Base-by-base conservation (phyloP, 768 basidiomycete species). In the Russula ochroleuca region DNA sequence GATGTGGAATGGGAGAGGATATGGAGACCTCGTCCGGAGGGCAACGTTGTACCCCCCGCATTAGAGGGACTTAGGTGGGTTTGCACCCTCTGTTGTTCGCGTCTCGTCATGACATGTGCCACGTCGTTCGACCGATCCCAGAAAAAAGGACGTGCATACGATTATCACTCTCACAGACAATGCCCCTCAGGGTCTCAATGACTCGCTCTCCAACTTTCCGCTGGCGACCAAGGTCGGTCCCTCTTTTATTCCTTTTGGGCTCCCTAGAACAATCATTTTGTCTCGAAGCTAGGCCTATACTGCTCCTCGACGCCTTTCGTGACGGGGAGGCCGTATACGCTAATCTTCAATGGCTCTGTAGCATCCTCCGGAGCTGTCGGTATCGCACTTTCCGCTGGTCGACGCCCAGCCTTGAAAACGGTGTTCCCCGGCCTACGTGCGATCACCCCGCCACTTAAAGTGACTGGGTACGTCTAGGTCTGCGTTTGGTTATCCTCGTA, bases 291-390 rank as follows among this genome's bases (percentile, higher is more conserved):
- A 57, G 88, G 89, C 5, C 78, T 92, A 21, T 72, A 87, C 23
- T 86, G 85, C 0, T 78, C 89, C 0, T 86, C 89, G 2, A 92
- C 91, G 2, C 89, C 90, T 0, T 92, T 92, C 71, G 75, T 90
- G 6, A 92, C 88, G 1, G 91, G 90, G 15, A 76, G 86, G 21
- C 85, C 86, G 0, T 82, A 86, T 33, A 92, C 90, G 0, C 75
- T 92, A 11, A 84, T 91, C 63, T 73, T 79, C 62, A 81, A 87
- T 55, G 75, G 78, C 41, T 70, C 78, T 1, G 79, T 90, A 28
- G 72, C 80, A 60, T 84, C 82, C 0, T 77, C 80, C 8, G 91
- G 91, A 8, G 88, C 89, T 4, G 82, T 92, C 13, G 91, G 90
- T 0, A 61, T 93, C 7, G 87, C 82, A 61, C 64, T 51, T 58